Conservation (phyloP, 2,329 filamentous ascomycete genomes). For the Escovopsis sp. region DNA sequence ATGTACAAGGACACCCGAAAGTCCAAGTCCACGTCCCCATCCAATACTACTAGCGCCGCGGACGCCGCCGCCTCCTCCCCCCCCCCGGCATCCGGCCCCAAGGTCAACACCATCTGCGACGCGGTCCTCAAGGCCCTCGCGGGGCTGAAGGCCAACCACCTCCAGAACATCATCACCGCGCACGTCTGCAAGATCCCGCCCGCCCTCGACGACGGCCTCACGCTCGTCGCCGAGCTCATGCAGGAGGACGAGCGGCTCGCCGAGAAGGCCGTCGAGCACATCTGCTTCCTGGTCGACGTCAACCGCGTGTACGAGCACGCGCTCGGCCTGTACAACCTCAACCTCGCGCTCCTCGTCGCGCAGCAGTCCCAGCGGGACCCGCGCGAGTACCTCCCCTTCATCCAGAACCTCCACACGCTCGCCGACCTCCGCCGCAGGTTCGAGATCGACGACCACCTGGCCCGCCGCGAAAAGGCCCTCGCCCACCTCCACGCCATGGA, state of each 20-base stretch:
- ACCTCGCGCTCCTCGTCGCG: constrained; percentile 77
- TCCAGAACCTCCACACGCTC: constrained; percentile 72
- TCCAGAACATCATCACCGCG: constrained; percentile 89
- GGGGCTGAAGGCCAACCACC: constrained; percentile 43
- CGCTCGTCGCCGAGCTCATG: constrained; percentile 62
- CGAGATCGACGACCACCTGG: constrained; percentile 78
- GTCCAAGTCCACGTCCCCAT: constrained; percentile 13
- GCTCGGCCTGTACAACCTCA: constrained; percentile 80
- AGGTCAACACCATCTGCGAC: constrained; percentile 82
- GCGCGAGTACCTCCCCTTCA: constrained; percentile 85
- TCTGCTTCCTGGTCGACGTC: constrained; percentile 91
- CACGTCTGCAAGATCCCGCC: constrained; percentile 89
- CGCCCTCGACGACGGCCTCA: constrained; percentile 72
- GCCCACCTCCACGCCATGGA: constrained; percentile 58
- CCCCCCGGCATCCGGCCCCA: constrained; percentile 24
- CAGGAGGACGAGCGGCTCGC: constrained; percentile 55
- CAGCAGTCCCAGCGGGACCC: constrained; percentile 95
- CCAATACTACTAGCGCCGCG: constrained; percentile 4
- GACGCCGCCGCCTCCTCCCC: no score
- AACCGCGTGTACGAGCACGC: constrained; percentile 85
- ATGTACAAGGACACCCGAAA: constrained; percentile 81
- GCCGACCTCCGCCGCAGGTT: constrained; percentile 58
- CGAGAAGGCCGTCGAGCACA: constrained; percentile 86
- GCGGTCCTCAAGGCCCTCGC: constrained; percentile 59
- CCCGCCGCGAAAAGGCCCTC: constrained; percentile 63